Base-by-base conservation (phyloP, 2,329 filamentous ascomycete genomes). In the Penicillium sp. region DNA sequence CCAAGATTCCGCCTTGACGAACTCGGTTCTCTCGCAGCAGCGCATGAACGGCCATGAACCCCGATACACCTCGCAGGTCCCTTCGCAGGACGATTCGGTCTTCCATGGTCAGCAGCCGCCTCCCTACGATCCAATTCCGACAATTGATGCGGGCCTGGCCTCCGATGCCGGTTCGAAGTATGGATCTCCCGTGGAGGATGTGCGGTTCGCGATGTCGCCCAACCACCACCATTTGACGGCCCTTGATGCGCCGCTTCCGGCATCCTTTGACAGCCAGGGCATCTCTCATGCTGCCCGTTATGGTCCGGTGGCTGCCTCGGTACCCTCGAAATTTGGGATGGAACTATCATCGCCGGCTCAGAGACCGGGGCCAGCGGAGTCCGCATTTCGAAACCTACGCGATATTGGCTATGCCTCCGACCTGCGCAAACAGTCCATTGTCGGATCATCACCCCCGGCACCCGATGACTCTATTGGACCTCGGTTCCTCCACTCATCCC, bases 221-320 rank as follows among this genome's bases (percentile, higher is more conserved):
- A 81, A 84, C 46, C 79, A 80, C 46, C 80, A 79, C 61, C 83
- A 84, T 47, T 86, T 96, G n/a, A 94, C 89, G n/a, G 89, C 95
- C 13, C 81, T 96, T 56, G 92, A 97, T 74, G 94, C 91, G 2
- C 91, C 90, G 14, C 81, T 97, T 8, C 94, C 94, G 1, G 90
- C 92, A 8, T 97, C 92, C 0, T 96, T 97, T 69, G 94, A 97
- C 72, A 95, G 91, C 63, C 94, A 96, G 66, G 92, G 92, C 44
- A 89, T 96, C 47, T 96, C 92, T 10, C 89, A 92, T 69, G 91
- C 90, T 56, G 92, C 92, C 16, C 85, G 90, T 53, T 91, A 92
- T 69, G 94, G 89, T 0, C 90, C 92, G 0, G 91, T 95, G 72
- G 92, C 92, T 7, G 90, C 92, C 0, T 97, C 92, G 0, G 89